phyloP scores from a whole-genome alignment of 2,329 filamentous ascomycete species.

The Ceratocystis harringtonii region DNA sequence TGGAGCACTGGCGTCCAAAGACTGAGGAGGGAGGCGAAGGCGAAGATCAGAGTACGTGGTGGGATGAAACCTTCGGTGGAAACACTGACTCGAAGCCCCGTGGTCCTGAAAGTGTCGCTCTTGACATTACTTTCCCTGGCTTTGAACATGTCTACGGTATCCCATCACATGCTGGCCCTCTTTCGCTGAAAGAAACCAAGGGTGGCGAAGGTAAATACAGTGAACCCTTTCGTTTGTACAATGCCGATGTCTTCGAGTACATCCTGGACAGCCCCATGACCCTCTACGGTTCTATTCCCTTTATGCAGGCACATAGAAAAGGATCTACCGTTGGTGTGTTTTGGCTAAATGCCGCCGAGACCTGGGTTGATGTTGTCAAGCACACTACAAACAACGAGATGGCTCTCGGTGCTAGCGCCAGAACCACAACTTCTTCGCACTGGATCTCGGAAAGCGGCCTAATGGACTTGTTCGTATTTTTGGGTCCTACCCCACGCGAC shows the following conservation, averaged over 20 bases:
- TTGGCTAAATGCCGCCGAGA: constrained; percentile 94
- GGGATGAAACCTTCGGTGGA: constrained; percentile 91
- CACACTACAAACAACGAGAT: constrained; percentile 61
- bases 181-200: constrained; percentile 80
- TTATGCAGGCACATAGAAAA: constrained; percentile 94
- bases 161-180: constrained; percentile 75
- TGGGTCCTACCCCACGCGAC: constrained; percentile 74
- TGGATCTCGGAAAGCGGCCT: constrained; percentile 92
- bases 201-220: constrained; percentile 72
- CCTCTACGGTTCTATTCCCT: constrained; percentile 88
- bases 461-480: constrained; percentile 85
- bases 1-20: constrained; percentile 92
- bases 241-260: constrained; percentile 95
- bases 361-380: constrained; percentile 92
- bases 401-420: constrained; percentile 52
- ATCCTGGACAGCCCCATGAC: constrained; percentile 97
- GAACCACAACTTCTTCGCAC: constrained; percentile 73
- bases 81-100: constrained; percentile 92
- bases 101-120: constrained; percentile 77
- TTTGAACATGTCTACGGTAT: constrained; percentile 92
- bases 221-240: constrained; percentile 90
- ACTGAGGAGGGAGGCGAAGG: constrained; percentile 41
- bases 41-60: constrained; percentile 78
- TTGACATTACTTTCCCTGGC: constrained; percentile 84
- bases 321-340: constrained; percentile 90